Percentiles rank a stretch among this genome's conserved stretches.
Conservation (phyloP, 768 basidiomycete genomes). For the Boletellus emodensis region DNA sequence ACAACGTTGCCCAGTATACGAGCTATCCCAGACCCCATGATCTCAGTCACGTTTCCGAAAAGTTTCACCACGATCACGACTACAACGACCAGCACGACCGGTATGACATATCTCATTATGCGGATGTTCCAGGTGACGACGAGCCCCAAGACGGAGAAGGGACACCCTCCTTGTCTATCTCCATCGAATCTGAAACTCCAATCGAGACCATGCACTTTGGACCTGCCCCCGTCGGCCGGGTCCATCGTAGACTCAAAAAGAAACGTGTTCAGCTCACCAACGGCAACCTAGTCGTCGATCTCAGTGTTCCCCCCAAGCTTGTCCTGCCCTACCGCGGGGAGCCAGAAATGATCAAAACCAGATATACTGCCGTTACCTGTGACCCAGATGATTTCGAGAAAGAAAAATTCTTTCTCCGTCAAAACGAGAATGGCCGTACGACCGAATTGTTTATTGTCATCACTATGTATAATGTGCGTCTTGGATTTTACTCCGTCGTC, state of each 20-base stretch:
- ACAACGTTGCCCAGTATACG: constrained; percentile 55
- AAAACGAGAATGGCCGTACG: constrained; percentile 71
- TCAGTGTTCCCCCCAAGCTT: constrained; percentile 80
- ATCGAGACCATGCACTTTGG: constrained; percentile 80
- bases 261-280: constrained; percentile 81
- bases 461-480: constrained; percentile 91
- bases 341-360: constrained; percentile 66
- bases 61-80: constrained; percentile 12
- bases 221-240: constrained; percentile 78
- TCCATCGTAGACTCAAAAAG: constrained; percentile 70
- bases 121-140: constrained; percentile 20
- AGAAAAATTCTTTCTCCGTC: constrained; percentile 79
- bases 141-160: constrained; percentile 22
- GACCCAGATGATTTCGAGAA: constrained; percentile 90
- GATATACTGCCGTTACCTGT: constrained; percentile 89
- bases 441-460: constrained; percentile 94
- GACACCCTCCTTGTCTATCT: constrained; percentile 23
- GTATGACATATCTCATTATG: constrained; percentile 32
- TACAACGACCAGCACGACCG: constrained; percentile 23
- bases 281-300: constrained; percentile 83
- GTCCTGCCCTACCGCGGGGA: constrained; percentile 69
- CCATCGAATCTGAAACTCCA: constrained; percentile 48
- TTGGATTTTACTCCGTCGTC: neutral
- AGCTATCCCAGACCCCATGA: constrained; percentile 31
- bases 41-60: constrained; percentile 21